Base-by-base conservation (phyloP, 257 asterid species). In the Solanum bulbocastanum region DNA sequence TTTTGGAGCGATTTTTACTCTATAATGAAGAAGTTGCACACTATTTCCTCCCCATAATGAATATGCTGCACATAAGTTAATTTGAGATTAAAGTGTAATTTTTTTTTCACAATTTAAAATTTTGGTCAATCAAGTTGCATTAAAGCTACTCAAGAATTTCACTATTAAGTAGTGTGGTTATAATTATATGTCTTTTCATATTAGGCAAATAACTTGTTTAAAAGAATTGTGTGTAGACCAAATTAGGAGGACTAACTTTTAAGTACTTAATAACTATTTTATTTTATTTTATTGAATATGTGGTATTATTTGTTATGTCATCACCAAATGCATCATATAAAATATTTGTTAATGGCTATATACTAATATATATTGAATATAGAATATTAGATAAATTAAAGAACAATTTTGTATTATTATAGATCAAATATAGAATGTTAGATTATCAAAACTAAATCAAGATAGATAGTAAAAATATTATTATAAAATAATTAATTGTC, bases 1-100 rank as follows among this genome's bases (percentile, higher is more conserved):
- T 16, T 52, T 5, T 6, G 0, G 10, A 18, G 1, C n/a, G 0
- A 18, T 52, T 18, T 0, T 6, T 6, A 52, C 10, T 18, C 9
- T 52, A 52, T 52, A 52, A 52, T 6, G 4, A 52, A 52, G 1
- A 52, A 16, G 62, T 52, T 52, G 23, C 23, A 52, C 10, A 52
- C 10, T 52, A 18, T 52, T 52, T 52, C 3, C 62, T 52, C 3
- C 60, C 23, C 62, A 52, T 2, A 52, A 1, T 18, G 4, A 52
- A 52, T 16, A 52, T 16, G 10, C 18, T 52, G n/a, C 23, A 52
- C 62, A 52, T 2, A 2, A 52, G 10, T 52, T 52, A 52, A 52
- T 18, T 52, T 52, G 1, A 52, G 23, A 16, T 2, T 52, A 4
- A 1, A 52, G 9, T 52, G 62, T 6, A 52, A 52, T 52, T 16